Percentiles rank a stretch among this genome's conserved stretches.
Evolutionary conservation across 805 yeast species (phyloP).

Genomic region (Metschnikowia cerradonensis): DNA sequence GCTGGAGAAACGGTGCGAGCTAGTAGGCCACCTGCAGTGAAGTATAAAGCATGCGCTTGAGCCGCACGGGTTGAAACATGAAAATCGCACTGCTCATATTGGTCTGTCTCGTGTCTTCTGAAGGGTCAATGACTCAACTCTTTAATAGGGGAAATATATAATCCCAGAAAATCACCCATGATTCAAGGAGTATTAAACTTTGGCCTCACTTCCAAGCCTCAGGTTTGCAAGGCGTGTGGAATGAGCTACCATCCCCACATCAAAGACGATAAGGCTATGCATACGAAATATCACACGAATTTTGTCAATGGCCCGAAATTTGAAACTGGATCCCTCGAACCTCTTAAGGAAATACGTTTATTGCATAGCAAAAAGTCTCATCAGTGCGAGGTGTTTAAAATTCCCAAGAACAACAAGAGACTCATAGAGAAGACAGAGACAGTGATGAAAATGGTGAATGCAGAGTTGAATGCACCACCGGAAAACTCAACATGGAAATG

Average conservation of each 20-base stretch:
- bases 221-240: slow-evolving; percentile 47
- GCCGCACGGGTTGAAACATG: background rate
- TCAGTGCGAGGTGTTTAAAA: slow-evolving; percentile 17
- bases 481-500: slow-evolving; percentile 33
- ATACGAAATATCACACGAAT: slow-evolving; percentile 47
- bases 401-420: slow-evolving; percentile 20
- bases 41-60: background rate
- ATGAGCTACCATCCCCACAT: slow-evolving; percentile 48
- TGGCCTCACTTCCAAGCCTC: slow-evolving; percentile 4
- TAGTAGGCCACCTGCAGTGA: background rate
- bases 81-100: background rate
- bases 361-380: slow-evolving; percentile 11
- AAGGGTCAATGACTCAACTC: background rate
- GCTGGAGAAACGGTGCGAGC: slow-evolving; percentile 1
- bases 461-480: slow-evolving; percentile 53
- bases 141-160: background rate
- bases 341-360: slow-evolving; percentile 27
- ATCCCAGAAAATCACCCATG: background rate
- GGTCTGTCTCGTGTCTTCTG: background rate
- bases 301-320: slow-evolving; percentile 50
- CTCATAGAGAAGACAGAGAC: slow-evolving; percentile 26
- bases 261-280: slow-evolving; percentile 42
- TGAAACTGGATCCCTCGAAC: slow-evolving; percentile 22
- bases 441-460: slow-evolving; percentile 52
- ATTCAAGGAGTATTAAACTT: slow-evolving; percentile 11